These are phyloP conservation scores for Blastobotrys persicus DNA, from an alignment of 1,139 yeast species.

Conservation along the genomic window DNA sequence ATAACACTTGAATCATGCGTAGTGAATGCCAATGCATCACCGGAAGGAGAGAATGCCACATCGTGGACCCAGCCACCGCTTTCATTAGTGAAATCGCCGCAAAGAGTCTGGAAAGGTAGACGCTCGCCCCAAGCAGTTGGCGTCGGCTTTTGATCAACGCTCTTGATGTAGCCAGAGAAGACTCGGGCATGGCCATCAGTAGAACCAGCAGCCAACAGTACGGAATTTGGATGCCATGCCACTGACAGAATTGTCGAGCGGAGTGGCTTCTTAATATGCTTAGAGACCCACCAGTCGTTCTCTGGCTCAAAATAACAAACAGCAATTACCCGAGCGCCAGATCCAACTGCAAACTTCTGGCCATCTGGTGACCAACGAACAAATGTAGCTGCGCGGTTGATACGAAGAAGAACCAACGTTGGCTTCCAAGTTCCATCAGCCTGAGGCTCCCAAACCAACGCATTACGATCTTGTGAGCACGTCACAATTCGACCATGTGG, in stretches of 20 bases:
- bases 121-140: slow-evolving; percentile 91
- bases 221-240: slow-evolving; percentile 95
- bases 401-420: slow-evolving; percentile 86
- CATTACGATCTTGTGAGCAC: slow-evolving; percentile 97
- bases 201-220: slow-evolving; percentile 84
- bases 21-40: slow-evolving; percentile 75
- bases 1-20: slow-evolving; percentile 75
- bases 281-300: slow-evolving; percentile 99
- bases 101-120: slow-evolving; percentile 90
- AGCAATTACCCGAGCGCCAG: slow-evolving; percentile 91
- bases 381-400: slow-evolving; percentile 90
- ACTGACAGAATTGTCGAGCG: slow-evolving; percentile 81
- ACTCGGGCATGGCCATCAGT: slow-evolving; percentile 95
- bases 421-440: slow-evolving; percentile 68
- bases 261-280: slow-evolving; percentile 89
- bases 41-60: slow-evolving; percentile 79
- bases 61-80: slow-evolving; percentile 94
- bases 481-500: slow-evolving; percentile 89
- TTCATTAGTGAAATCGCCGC: slow-evolving; percentile 76
- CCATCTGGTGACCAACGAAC: slow-evolving; percentile 96
- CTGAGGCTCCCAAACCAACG: slow-evolving; percentile 89
- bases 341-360: slow-evolving; percentile 92
- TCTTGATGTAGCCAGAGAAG: slow-evolving; percentile 89
- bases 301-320: slow-evolving; percentile 94
- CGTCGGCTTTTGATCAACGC: slow-evolving; percentile 78